A percentile compares a stretch with the other conserved stretches of the same genome.
Conservation (phyloP, 495 filamentous ascomycete species). For the Trichoderma gamsii region DNA sequence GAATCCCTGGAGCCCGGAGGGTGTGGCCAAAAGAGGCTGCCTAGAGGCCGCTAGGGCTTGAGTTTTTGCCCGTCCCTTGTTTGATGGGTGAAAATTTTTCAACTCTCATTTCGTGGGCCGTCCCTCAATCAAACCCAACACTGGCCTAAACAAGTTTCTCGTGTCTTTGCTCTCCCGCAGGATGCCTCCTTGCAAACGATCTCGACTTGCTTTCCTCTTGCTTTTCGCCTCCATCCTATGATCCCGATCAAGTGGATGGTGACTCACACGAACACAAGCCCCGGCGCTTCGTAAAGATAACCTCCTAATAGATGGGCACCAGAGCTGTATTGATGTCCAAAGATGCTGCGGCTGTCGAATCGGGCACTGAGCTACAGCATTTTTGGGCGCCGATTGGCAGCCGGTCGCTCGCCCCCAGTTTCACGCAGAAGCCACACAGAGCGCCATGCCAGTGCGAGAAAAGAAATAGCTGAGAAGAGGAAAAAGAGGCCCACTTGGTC, state of each 20-base stretch:
- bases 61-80: conserved; percentile 12
- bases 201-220: conserved; percentile 5
- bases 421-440: neutral
- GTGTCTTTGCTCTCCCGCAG: neutral
- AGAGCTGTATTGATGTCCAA: conserved; percentile 17
- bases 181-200: neutral
- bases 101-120: conserved; percentile 7
- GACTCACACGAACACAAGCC: conserved; percentile 6
- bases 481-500: neutral
- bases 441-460: conserved; percentile 3
- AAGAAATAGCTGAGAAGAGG: neutral
- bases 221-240: conserved; percentile 7
- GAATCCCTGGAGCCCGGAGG: conserved; percentile 5
- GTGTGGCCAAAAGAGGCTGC: conserved; percentile 11
- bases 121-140: conserved; percentile 13
- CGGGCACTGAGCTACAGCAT: neutral
- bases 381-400: conserved; percentile 14
- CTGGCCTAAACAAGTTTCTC: neutral
- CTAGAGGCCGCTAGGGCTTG: conserved; percentile 11
- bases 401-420: conserved; percentile 3
- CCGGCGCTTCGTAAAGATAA: neutral
- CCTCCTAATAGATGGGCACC: conserved; percentile 15
- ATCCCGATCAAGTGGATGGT: neutral
- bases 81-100: conserved; percentile 8
- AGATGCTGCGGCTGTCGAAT: conserved; percentile 11